Conservation (phyloP, 768 basidiomycete genomes). For the Psilocybe sp. region DNA sequence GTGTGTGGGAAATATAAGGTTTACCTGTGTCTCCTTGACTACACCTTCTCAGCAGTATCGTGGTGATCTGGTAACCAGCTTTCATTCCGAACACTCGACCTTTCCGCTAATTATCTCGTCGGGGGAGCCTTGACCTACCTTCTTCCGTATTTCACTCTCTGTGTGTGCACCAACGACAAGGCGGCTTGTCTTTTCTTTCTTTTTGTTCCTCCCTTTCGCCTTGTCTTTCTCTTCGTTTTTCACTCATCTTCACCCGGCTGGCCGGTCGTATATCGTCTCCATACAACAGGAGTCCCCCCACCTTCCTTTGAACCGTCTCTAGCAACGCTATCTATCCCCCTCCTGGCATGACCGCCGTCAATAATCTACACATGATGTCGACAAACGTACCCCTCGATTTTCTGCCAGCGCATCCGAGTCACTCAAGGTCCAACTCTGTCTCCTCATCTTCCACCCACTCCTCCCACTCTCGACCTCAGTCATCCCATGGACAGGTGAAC, state of each 20-base stretch:
- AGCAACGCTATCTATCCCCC: constrained; percentile 12
- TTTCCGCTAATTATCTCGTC: constrained; percentile 35
- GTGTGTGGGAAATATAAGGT: constrained; percentile 18
- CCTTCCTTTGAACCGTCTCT: constrained; percentile 20
- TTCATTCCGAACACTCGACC: constrained; percentile 27
- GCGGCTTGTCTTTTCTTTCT: constrained; percentile 13
- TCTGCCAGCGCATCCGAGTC: constrained; percentile 55
- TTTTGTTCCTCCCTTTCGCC: constrained; percentile 21
- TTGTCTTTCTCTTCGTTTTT: constrained; percentile 22
- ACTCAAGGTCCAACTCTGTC: constrained; percentile 77
- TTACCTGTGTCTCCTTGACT: constrained; percentile 41
- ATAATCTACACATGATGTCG: constrained; percentile 65
- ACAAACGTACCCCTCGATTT: constrained; percentile 70
- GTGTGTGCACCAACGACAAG: constrained; percentile 9
- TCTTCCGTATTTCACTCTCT: constrained; percentile 21
- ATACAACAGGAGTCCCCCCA: constrained; percentile 22
- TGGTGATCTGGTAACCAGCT: constrained; percentile 34
- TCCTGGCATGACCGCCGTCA: constrained; percentile 62
- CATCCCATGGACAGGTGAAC: constrained; percentile 63
- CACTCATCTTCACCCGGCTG: constrained; percentile 46
- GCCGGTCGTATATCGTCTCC: constrained; percentile 38
- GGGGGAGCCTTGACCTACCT: constrained; percentile 26
- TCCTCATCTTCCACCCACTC: constrained; percentile 75
- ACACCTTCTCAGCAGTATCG: constrained; percentile 18
- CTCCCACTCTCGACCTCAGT: constrained; percentile 73